Percentiles rank a stretch among this genome's conserved stretches.
Conservation (phyloP, 225 moss, liverwort and hornwort species). For the Takakia lepidozioides region DNA sequence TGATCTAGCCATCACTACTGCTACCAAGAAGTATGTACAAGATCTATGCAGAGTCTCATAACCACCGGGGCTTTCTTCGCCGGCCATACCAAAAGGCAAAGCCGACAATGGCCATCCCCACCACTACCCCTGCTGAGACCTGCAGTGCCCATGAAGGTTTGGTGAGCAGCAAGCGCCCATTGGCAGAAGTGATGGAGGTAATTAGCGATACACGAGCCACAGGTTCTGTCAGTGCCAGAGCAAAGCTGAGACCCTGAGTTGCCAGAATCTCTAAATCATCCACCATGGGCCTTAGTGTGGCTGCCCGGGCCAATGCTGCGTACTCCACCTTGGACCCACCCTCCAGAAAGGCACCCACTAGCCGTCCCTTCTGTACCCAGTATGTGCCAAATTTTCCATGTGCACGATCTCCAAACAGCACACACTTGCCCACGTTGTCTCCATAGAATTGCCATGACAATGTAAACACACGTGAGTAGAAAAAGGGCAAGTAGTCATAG, state of each 20-base stretch:
- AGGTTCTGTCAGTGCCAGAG: slow-evolving; percentile 35
- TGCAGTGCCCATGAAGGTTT: slow-evolving; percentile 46
- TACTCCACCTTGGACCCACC: slow-evolving; percentile 79
- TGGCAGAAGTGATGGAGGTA: slow-evolving; percentile 16
- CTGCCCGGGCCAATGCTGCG: slow-evolving; percentile 43
- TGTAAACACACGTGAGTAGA: slow-evolving; percentile 88
- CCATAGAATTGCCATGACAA: slow-evolving; percentile 93
- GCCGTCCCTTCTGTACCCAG: slow-evolving; percentile 58
- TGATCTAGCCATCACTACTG: too few species aligned
- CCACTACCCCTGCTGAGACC: slow-evolving; percentile 49
- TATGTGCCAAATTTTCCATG: slow-evolving; percentile 67
- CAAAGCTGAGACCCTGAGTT: slow-evolving; percentile 56
- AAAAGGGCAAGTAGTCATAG: slow-evolving; percentile 85
- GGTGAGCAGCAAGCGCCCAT: slow-evolving; percentile 32
- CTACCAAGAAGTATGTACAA: too few species aligned
- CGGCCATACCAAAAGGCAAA: slow-evolving; percentile 67
- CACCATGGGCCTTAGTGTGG: slow-evolving; percentile 47
- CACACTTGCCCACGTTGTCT: slow-evolving; percentile 52
- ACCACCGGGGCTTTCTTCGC: slow-evolving; percentile 29
- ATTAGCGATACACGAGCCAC: slow-evolving; percentile 22
- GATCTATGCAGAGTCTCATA: background rate
- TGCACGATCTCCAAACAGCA: slow-evolving; percentile 42
- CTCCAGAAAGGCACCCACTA: slow-evolving; percentile 77
- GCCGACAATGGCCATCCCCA: slow-evolving; percentile 54
- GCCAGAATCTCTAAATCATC: slow-evolving; percentile 26